Evolutionary conservation across 495 filamentous ascomycete genomes (phyloP).

Genomic region (Gamarada debralockiae): DNA sequence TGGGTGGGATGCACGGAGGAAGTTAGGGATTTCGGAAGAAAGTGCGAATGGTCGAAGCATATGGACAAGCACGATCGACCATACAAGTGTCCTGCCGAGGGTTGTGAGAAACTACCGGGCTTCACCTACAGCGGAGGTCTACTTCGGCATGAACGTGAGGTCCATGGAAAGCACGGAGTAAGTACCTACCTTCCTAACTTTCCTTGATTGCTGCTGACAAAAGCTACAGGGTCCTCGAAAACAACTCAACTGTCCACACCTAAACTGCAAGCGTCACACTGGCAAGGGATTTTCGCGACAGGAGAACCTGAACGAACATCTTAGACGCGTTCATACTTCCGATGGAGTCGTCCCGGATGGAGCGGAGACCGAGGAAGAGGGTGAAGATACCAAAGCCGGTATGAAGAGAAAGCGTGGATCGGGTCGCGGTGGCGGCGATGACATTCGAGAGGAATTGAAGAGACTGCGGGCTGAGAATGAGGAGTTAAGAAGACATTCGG

Average conservation of each 20-base stretch:
- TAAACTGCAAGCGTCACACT: slow-evolving; percentile 74
- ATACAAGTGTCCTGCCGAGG: slow-evolving; percentile 71
- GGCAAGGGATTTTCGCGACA: slow-evolving; percentile 78
- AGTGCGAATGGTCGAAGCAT: slow-evolving; percentile 43
- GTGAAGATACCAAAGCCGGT: slow-evolving; percentile 13
- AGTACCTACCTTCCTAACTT: too few relatives aligned
- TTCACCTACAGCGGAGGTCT: slow-evolving; percentile 93
- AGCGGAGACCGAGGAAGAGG: slow-evolving; percentile 26
- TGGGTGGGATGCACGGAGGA: slow-evolving; percentile 34
- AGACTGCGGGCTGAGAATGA: slow-evolving; percentile 51
- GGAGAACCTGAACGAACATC: slow-evolving; percentile 86
- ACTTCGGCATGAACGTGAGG: slow-evolving; percentile 83
- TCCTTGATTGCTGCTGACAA: slow-evolving; percentile 36
- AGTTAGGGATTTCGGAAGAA: slow-evolving; percentile 50
- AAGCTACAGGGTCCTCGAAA: slow-evolving; percentile 66
- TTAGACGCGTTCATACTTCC: slow-evolving; percentile 69
- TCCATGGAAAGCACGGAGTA: slow-evolving; percentile 53
- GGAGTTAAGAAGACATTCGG: slow-evolving; percentile 27
- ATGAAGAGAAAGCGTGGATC: slow-evolving; percentile 21
- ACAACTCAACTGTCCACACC: slow-evolving; percentile 70
- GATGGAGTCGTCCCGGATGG: slow-evolving; percentile 35
- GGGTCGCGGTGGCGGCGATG: slow-evolving; percentile 34
- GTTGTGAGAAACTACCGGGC: slow-evolving; percentile 84
- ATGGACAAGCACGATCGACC: slow-evolving; percentile 97
- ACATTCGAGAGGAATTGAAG: slow-evolving; percentile 55